Evolutionary conservation across 352 stramenopile species (phyloP).

Genomic region (Globisporangium takayamanum): DNA sequence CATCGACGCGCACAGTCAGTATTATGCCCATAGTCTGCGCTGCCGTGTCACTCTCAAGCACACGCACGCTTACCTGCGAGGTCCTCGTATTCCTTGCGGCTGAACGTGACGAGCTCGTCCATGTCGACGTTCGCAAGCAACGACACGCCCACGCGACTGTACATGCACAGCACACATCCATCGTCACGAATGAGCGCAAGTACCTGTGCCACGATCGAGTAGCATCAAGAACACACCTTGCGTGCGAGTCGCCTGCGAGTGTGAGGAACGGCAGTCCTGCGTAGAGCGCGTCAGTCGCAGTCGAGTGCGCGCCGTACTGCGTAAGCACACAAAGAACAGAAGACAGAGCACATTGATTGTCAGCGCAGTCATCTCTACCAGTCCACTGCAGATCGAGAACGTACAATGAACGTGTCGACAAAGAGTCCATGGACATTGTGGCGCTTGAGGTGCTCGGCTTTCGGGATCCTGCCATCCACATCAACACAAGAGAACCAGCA

Average conservation of each 20-base stretch:
- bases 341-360: not conserved
- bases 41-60: not conserved
- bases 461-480: conserved; percentile 36
- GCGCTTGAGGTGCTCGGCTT: conserved; percentile 71
- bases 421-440: conserved; percentile 79
- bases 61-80: conserved; percentile 27
- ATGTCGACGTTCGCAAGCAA: conserved; percentile 35
- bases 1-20: not conserved
- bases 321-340: not conserved
- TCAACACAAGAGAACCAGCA: not conserved
- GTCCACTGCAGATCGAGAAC: conserved; percentile 3
- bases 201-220: too few relatives aligned
- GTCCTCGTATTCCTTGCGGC: conserved; percentile 41
- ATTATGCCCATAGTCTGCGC: not conserved
- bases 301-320: conserved; percentile 91
- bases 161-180: not conserved
- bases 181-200: not conserved
- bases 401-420: conserved; percentile 86
- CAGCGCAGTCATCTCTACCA: not conserved
- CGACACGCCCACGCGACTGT: conserved; percentile 45
- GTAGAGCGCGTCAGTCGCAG: conserved; percentile 85
- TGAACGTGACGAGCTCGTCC: conserved; percentile 32
- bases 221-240: conserved; percentile 25
- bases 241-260: conserved; percentile 54
- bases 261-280: conserved; percentile 86